phyloP scores from a whole-genome alignment of 2,329 filamentous ascomycete genomes.

The Westerdykella aurantiaca region DNA sequence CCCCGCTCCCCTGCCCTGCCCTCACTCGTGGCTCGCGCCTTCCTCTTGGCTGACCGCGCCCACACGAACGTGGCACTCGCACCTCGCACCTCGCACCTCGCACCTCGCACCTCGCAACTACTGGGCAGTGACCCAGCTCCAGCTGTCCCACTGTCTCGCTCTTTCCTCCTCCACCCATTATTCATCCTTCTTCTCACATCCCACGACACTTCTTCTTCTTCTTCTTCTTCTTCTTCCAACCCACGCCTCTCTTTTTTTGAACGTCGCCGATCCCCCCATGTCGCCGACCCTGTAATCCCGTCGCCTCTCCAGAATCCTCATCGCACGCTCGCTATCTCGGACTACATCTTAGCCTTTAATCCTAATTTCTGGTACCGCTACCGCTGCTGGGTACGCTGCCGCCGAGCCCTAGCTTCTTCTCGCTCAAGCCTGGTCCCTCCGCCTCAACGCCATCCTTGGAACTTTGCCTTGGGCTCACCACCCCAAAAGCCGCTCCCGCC shows the following conservation, averaged over 20 bases:
- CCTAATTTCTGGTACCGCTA: conserved; percentile 12
- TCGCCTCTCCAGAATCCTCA: neutral
- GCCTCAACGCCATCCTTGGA: conserved; percentile 25
- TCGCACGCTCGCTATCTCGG: conserved; percentile 34
- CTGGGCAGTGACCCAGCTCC: neutral
- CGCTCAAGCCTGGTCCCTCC: too few species aligned
- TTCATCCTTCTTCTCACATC: conserved; percentile 7
- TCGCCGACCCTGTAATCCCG: conserved; percentile 9
- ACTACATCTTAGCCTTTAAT: conserved; percentile 38
- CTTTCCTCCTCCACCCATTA: conserved; percentile 3
- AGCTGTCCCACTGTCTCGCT: conserved; percentile 1
- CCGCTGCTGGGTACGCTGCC: conserved; percentile 9
- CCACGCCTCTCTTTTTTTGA: conserved; percentile 24
- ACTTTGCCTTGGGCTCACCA: conserved; percentile 31
- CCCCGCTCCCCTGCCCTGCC: neutral
- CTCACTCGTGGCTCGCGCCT: conserved; percentile 5
- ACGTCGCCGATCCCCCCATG: conserved; percentile 28
- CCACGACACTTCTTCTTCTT: conserved; percentile 7
- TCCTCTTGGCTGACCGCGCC: conserved; percentile 5
- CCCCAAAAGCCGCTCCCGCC: conserved; percentile 10
- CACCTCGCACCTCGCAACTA: neutral
- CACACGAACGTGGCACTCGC: neutral
- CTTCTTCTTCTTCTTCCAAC: conserved; percentile 7
- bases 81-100: neutral
- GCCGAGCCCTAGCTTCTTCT: conserved; percentile 22